Evolutionary conservation across 352 stramenopile genomes (phyloP), one percentile per base, ranked within the genome.

Genomic region (Pythium scleroteichum): DNA sequence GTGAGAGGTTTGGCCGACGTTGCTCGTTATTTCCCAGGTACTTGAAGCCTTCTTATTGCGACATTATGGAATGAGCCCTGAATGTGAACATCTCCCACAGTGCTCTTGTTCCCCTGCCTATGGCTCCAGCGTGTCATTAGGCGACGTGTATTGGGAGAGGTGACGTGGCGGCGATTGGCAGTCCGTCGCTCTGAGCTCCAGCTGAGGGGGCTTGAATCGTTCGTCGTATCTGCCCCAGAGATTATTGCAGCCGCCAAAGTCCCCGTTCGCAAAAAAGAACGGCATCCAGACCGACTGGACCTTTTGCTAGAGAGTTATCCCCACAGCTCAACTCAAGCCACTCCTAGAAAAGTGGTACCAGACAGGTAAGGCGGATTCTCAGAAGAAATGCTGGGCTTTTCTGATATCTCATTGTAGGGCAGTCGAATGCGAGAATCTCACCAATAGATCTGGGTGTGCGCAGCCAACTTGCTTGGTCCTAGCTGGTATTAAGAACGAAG

Each of bases 41-140:
- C 22, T 10, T 5, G 0, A 46, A 3, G 12, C 24, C 17, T 39
- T 47, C 12, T 40, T n/a, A 4, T 4, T 26, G 17, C 19, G 24
- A 20, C 24, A 13, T 42, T 3, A 52, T 4, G 3, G 17, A 48
- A 26, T 39, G 6, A n/a, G 13, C 3, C 16, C 10, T 33, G 44
- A 12, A 33, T 29, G 16, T 33, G 16, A 5, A 16, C 24, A 39
- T 19, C n/a, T 32, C 4, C 40, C 6, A 19, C 32, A 90, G 80
- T 85, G 40, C 59, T 90, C 14, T 42, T 88, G 1, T 88, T 86
- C 44, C 78, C 80, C n/a, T 83, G 73, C 26, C 61, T 86, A 17
- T 90, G 80, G 80, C 29, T 59, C 8, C 80, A 85, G 26, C 75
- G 64, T 13, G 76, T 90, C 8, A 69, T 90, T 10, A 66, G 67